Conservation (phyloP, 1,139 yeast genomes). For the Debaryomyces robertsiae region DNA sequence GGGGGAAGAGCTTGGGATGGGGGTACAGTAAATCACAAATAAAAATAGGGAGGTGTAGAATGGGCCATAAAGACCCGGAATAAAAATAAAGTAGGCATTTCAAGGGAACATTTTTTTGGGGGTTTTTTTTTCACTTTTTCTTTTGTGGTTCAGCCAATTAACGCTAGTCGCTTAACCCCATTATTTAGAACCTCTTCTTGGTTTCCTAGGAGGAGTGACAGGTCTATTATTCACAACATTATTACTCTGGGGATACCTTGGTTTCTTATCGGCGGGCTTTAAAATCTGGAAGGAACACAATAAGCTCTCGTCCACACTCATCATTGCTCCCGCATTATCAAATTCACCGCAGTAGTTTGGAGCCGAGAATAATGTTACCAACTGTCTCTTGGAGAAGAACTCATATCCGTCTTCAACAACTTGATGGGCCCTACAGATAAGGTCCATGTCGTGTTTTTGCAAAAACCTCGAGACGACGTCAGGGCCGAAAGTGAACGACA, state of each 20-base stretch:
- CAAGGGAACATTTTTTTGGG: constrained; percentile 6
- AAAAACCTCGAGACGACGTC: constrained; percentile 93
- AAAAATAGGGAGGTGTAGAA: constrained; percentile 1
- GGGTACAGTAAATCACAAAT: constrained; percentile 5
- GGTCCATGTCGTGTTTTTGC: constrained; percentile 95
- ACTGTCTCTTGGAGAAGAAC: constrained; percentile 91
- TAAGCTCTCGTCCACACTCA: constrained; percentile 95
- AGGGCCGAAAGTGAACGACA: constrained; percentile 95
- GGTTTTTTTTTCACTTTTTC: not conserved
- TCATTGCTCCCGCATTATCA: constrained; percentile 99
- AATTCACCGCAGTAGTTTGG: constrained; percentile 99
- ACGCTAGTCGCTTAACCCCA: not conserved
- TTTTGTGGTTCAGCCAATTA: too few species aligned
- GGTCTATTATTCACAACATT: constrained; percentile 57
- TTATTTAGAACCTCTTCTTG: constrained; percentile 62
- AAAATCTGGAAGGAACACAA: constrained; percentile 96
- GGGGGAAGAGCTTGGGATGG: constrained; percentile 2
- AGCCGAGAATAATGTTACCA: constrained; percentile 92
- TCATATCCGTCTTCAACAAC: constrained; percentile 99
- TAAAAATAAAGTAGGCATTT: constrained; percentile 1
- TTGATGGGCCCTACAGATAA: constrained; percentile 97
- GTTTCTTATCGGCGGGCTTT: constrained; percentile 92
- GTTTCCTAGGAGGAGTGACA: constrained; percentile 71
- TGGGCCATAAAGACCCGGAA: not conserved
- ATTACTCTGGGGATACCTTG: constrained; percentile 59